Evolutionary conservation across 1,139 yeast genomes (phyloP).

Genomic region (Scheffersomyces segobiensis): DNA sequence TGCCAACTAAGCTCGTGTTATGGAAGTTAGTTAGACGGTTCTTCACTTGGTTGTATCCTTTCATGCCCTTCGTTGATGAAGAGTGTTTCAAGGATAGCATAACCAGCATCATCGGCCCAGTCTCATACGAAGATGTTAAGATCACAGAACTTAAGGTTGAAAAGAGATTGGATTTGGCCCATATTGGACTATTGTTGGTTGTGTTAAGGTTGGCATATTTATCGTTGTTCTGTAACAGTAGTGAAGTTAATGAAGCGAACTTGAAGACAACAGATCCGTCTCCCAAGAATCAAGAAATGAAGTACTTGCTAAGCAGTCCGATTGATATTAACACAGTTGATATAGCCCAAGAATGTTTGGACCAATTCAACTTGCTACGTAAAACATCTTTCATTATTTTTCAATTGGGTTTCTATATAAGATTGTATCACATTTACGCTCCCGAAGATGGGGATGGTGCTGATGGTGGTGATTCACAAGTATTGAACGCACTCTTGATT

Average conservation of each 20-base stretch:
- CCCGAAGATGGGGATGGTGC: constrained; percentile 49
- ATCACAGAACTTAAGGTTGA: constrained; percentile 23
- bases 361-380: constrained; percentile 21
- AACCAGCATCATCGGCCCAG: constrained; percentile 26
- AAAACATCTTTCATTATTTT: constrained; percentile 21
- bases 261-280: constrained; percentile 19
- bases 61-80: constrained; percentile 38
- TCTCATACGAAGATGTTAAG: constrained; percentile 20
- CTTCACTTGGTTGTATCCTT: constrained; percentile 32
- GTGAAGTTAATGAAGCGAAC: constrained; percentile 22
- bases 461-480: constrained; percentile 49
- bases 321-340: constrained; percentile 23
- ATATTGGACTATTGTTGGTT: constrained; percentile 28
- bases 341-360: constrained; percentile 26
- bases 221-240: constrained; percentile 21
- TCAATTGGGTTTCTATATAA: constrained; percentile 36
- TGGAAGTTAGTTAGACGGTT: constrained; percentile 32
- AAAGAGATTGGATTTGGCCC: constrained; percentile 32
- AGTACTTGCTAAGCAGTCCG: constrained; percentile 24
- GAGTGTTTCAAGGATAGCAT: constrained; percentile 20
- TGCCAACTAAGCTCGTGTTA: constrained; percentile 34
- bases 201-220: constrained; percentile 31
- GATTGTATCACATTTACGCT: constrained; percentile 42
- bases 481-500: constrained; percentile 42
- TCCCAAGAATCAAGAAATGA: constrained; percentile 17